phyloP scores from a whole-genome alignment of 2,329 filamentous ascomycete genomes.

The Fusarium brevicatenulatum region DNA sequence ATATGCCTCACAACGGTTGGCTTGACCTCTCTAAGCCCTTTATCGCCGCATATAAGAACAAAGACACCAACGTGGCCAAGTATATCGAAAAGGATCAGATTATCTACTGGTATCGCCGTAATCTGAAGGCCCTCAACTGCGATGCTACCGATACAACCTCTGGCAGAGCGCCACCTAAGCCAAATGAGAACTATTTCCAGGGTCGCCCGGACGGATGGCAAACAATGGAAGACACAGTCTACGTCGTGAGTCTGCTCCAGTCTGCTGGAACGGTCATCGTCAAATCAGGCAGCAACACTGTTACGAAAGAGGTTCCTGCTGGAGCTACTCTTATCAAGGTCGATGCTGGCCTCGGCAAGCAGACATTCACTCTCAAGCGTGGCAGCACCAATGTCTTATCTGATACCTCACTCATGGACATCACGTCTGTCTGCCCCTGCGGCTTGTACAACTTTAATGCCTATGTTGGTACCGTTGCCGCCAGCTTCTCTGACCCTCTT shows the following conservation, averaged over 20 bases:
- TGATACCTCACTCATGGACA: conserved; percentile 60
- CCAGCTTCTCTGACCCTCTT: conserved; percentile 43
- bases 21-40: conserved; percentile 64
- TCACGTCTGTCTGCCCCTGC: conserved; percentile 59
- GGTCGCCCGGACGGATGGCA: conserved; percentile 62
- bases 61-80: conserved; percentile 50
- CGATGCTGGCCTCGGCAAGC: conserved; percentile 55
- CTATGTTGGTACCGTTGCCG: conserved; percentile 62
- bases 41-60: conserved; percentile 63
- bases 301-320: conserved; percentile 47
- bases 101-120: conserved; percentile 67
- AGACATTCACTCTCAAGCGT: conserved; percentile 56
- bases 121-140: conserved; percentile 57
- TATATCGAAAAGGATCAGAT: conserved; percentile 61
- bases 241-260: conserved; percentile 62
- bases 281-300: conserved; percentile 55
- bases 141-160: conserved; percentile 63
- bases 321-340: conserved; percentile 52
- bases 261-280: conserved; percentile 56
- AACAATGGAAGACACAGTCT: conserved; percentile 60
- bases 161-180: conserved; percentile 53
- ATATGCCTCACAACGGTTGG: conserved; percentile 62
- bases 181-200: conserved; percentile 61
- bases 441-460: conserved; percentile 68
- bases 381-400: conserved; percentile 54